A percentile compares a stretch with the other conserved stretches of the same genome.
phyloP scores from a whole-genome alignment of 768 basidiomycete genomes.

The Hydnomerulius pinastri region DNA sequence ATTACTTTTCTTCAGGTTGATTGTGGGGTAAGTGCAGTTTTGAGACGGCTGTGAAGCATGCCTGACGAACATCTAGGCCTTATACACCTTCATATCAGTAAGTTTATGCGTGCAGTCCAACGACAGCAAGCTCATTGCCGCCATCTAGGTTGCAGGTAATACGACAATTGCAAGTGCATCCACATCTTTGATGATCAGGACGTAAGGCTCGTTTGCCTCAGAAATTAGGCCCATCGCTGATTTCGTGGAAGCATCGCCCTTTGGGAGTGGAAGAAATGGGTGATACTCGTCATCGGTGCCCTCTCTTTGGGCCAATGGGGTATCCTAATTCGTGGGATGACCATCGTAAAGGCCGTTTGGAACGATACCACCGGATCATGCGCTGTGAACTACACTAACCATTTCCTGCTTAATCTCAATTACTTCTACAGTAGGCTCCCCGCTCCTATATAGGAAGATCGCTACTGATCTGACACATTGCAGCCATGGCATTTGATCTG shows the following conservation, averaged over 20 bases:
- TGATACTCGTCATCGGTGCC: constrained; percentile 51
- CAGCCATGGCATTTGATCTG: constrained; percentile 73
- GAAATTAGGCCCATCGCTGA: constrained; percentile 22
- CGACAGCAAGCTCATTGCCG: neutral
- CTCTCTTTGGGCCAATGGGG: constrained; percentile 67
- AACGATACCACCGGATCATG: constrained; percentile 43
- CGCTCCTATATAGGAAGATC: neutral
- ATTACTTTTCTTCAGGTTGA: constrained; percentile 45
- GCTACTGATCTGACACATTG: constrained; percentile 1
- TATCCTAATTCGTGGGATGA: constrained; percentile 69
- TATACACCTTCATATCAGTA: constrained; percentile 72
- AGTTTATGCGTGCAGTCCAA: constrained; percentile 13
- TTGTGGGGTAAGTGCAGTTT: constrained; percentile 53
- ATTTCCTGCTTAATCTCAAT: constrained; percentile 58
- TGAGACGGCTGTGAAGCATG: neutral
- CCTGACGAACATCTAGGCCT: constrained; percentile 41
- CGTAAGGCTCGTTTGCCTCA: constrained; percentile 38
- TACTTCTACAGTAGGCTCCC: constrained; percentile 69
- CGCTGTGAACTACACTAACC: constrained; percentile 52
- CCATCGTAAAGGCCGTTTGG: constrained; percentile 62
- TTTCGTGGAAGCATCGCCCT: constrained; percentile 57
- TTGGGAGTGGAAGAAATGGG: constrained; percentile 60
- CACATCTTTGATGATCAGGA: constrained; percentile 70
- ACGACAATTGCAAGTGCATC: constrained; percentile 67
- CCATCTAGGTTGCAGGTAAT: constrained; percentile 57